Conservation (phyloP, 1,284 basidiomycete species). For the Moesziomyces aphidis region DNA sequence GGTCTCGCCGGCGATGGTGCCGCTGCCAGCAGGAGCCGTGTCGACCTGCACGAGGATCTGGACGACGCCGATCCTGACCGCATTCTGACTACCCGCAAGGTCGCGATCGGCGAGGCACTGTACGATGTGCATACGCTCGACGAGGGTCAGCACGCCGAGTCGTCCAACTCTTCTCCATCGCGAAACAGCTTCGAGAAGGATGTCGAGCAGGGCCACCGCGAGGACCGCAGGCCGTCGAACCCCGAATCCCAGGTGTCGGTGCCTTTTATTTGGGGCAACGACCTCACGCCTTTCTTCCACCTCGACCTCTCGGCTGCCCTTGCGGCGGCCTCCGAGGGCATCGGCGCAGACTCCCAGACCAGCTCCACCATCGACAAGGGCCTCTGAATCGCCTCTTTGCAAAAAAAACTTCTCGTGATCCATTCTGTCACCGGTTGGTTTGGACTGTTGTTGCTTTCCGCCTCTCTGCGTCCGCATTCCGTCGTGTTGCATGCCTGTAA, state of each 20-base stretch:
- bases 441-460: background rate
- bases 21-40: constrained; percentile 56
- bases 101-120: constrained; percentile 26
- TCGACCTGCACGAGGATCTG: constrained; percentile 70
- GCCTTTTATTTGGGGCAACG: constrained; percentile 68
- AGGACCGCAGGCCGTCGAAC: constrained; percentile 5
- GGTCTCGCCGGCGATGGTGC: constrained; percentile 68
- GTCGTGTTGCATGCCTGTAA: too few species aligned
- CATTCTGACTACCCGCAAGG: constrained; percentile 50
- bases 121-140: constrained; percentile 30
- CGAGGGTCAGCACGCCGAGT: constrained; percentile 3
- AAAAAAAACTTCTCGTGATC: constrained; percentile 1
- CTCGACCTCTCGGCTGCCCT: constrained; percentile 82
- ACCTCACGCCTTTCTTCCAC: constrained; percentile 84
- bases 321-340: constrained; percentile 71
- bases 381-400: background rate
- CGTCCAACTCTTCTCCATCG: constrained; percentile 9
- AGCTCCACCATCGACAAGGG: constrained; percentile 23
- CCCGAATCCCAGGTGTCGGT: constrained; percentile 45
- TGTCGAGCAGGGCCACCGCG: constrained; percentile 19
- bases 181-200: constrained; percentile 30
- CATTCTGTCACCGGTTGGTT: background rate
- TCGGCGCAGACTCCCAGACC: constrained; percentile 28
- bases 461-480: too few species aligned
- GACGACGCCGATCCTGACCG: constrained; percentile 67